Evolutionary conservation across 768 basidiomycete species (phyloP), one percentile per base, ranked within the genome.

Genomic region (Hygrocybe punicea): DNA sequence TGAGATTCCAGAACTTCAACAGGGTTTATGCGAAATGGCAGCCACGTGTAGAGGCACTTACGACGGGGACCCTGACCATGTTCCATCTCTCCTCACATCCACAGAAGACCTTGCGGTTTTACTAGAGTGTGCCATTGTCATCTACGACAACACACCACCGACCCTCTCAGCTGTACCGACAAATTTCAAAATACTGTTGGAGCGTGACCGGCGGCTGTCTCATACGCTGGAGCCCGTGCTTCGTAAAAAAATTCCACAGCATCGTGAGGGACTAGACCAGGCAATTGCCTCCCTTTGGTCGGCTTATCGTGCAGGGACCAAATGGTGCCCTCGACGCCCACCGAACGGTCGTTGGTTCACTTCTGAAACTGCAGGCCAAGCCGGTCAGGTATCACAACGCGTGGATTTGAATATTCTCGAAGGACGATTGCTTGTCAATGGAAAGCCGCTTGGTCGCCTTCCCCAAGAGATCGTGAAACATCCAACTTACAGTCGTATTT

Each of bases 401-500:
- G 67, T 81, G 5, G 69, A 73, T 48, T 64, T 78, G 17, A 73
- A 83, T 53, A 34, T 81, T 1, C 58, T 81, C 2, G 60, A 69
- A 16, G 80, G 79, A 11, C 48, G 62, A 21, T 63, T 82, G 1
- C 67, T 80, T n/a, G 67, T 82, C 11, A 63, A 76, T 10, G 80
- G 79, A 8, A 70, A 70, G 55, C 68, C 73, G 1, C 56, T 76
- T 8, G 73, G 76, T 16, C 71, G 68, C 21, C 69, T 81, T 16
- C 76, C 80, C 0, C 24, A 39, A 7, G 57, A 59, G 0, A 75
- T 81, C 25, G 40, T 63, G 2, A 49, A 23, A 0, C 71, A 80
- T 60, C 34, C 67, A 1, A 60, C 67, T 2, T 81, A 78, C 55
- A 44, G 40, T 13, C 63, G 68, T 6, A 55, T 80, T 16, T 72